Conservation (phyloP, 1,139 yeast genomes). For the Pichia sp. region DNA sequence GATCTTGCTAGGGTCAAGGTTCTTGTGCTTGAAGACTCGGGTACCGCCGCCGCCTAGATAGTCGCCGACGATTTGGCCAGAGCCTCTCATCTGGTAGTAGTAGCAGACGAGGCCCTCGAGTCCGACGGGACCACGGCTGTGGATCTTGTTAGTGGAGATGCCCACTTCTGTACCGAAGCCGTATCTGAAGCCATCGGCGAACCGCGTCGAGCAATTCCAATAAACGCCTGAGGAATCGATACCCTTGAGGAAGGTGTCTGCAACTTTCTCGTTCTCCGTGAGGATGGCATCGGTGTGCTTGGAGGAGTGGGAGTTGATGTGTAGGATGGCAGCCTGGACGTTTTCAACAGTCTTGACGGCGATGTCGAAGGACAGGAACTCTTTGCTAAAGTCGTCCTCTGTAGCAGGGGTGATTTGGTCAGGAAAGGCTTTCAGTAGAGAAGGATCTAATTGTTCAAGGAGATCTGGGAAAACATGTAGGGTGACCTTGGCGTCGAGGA, state of each 20-base stretch:
- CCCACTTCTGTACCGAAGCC: constrained; percentile 99
- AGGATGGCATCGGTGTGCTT: constrained; percentile 94
- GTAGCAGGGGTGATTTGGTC: constrained; percentile 42
- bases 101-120: constrained; percentile 94
- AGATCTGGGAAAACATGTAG: constrained; percentile 63
- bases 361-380: constrained; percentile 76
- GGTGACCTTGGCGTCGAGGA: constrained; percentile 65
- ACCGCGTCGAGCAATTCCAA: constrained; percentile 96
- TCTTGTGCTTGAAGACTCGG: constrained; percentile 72
- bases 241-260: constrained; percentile 75
- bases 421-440: constrained; percentile 8
- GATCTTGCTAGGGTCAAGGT: constrained; percentile 38
- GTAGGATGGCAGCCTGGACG: constrained; percentile 68
- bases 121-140: constrained; percentile 98
- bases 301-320: constrained; percentile 87
- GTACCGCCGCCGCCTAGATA: constrained; percentile 91
- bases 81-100: constrained; percentile 87
- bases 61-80: constrained; percentile 89
- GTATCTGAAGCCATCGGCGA: constrained; percentile 97
- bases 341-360: constrained; percentile 63
- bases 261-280: constrained; percentile 65
- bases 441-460: constrained; percentile 32
- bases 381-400: constrained; percentile 70
- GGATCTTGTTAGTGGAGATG: constrained; percentile 91
- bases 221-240: constrained; percentile 97